Evolutionary conservation across 805 yeast genomes (phyloP).

Genomic region (Candida hungchunana): DNA sequence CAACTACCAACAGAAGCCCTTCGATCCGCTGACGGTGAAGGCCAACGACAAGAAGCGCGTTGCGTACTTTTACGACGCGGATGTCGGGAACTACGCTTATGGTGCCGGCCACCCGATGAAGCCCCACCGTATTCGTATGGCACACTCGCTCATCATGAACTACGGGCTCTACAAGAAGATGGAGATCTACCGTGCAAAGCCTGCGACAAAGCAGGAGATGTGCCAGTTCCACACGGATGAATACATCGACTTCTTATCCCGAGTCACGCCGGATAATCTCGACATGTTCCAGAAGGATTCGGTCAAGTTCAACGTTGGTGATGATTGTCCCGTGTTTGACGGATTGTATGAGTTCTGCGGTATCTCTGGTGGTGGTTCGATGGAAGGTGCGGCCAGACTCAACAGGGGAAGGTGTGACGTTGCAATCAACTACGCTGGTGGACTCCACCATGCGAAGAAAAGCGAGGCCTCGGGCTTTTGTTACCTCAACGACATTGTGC

Average conservation of each 20-base stretch:
- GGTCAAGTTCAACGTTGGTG: conserved; percentile 91
- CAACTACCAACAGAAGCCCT: conserved; percentile 43
- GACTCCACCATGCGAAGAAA: conserved; percentile 89
- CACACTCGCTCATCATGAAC: conserved; percentile 94
- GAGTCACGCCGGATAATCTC: conserved; percentile 90
- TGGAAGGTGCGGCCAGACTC: conserved; percentile 85
- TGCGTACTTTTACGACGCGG: conserved; percentile 67
- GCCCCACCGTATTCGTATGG: conserved; percentile 98
- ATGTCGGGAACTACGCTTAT: conserved; percentile 96
- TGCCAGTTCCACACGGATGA: conserved; percentile 98
- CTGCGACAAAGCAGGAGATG: conserved; percentile 97
- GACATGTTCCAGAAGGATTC: conserved; percentile 85
- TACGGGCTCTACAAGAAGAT: conserved; percentile 94
- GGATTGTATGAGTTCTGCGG: conserved; percentile 74
- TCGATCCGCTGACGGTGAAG: conserved; percentile 56
- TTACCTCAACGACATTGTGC: conserved; percentile 83
- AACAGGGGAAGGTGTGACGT: conserved; percentile 81
- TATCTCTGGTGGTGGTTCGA: conserved; percentile 82
- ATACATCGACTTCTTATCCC: conserved; percentile 84
- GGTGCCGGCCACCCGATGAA: conserved; percentile 99
- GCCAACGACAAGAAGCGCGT: conserved; percentile 54
- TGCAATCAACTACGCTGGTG: conserved; percentile 93
- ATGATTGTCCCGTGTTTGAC: conserved; percentile 84
- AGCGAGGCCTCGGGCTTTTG: conserved; percentile 89
- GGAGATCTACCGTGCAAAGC: conserved; percentile 91